These are phyloP conservation scores for Citrus hindsii DNA, from an alignment of 345 rosid species.

Conservation along the genomic window DNA sequence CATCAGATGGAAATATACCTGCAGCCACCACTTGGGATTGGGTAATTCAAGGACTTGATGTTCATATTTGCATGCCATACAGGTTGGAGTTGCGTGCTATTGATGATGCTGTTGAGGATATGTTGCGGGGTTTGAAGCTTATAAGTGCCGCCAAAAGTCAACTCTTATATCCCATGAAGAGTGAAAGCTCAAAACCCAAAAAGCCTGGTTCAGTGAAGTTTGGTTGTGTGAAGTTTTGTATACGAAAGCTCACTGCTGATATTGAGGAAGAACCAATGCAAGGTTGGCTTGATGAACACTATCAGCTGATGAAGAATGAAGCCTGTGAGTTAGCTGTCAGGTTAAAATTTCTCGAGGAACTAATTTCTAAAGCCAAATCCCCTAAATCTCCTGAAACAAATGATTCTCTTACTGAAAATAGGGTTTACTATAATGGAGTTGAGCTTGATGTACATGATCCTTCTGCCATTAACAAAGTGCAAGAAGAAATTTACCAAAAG, in stretches of 20 bases:
- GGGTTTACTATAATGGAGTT: slow-evolving; percentile 49
- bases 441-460: slow-evolving; percentile 67
- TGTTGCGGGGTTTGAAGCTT: slow-evolving; percentile 84
- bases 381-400: slow-evolving; percentile 48
- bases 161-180: slow-evolving; percentile 54
- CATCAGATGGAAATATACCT: slow-evolving; percentile 47
- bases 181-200: slow-evolving; percentile 64
- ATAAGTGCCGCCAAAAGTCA: slow-evolving; percentile 60
- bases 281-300: slow-evolving; percentile 99
- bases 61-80: slow-evolving; percentile 86
- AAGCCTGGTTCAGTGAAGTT: slow-evolving; percentile 62
- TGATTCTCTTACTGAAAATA: slow-evolving; percentile 50
- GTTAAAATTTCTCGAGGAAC: slow-evolving; percentile 77
- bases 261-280: slow-evolving; percentile 97
- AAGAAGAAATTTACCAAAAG: slow-evolving; percentile 64
- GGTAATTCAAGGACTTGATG: slow-evolving; percentile 91
- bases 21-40: slow-evolving; percentile 55
- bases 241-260: slow-evolving; percentile 76
- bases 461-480: slow-evolving; percentile 46
- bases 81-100: slow-evolving; percentile 92
- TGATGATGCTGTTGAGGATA: slow-evolving; percentile 94
- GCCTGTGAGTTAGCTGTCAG: slow-evolving; percentile 89
- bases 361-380: slow-evolving; percentile 38
- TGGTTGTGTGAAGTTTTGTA: slow-evolving; percentile 70
- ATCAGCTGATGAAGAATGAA: slow-evolving; percentile 73